phyloP scores from a whole-genome alignment of 2,329 filamentous ascomycete genomes.

The Fusarium tjaetaba region DNA sequence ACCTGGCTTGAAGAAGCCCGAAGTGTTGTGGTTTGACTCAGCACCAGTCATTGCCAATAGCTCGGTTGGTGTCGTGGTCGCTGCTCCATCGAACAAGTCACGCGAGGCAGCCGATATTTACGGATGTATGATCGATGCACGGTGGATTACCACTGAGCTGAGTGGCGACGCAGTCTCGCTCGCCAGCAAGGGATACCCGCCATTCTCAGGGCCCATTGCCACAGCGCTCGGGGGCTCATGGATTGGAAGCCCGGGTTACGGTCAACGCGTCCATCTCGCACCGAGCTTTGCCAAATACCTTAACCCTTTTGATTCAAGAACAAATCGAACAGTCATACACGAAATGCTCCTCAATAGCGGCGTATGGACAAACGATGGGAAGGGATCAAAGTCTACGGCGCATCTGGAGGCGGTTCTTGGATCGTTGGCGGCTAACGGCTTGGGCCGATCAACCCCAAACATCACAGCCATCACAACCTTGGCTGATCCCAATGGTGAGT shows the following conservation, averaged over 20 bases:
- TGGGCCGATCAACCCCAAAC: constrained; percentile 20
- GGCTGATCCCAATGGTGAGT: constrained; percentile 12
- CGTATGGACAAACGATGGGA: constrained; percentile 15
- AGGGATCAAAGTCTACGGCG: constrained; percentile 13
- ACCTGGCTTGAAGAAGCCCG: neutral
- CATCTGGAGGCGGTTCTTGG: constrained; percentile 31
- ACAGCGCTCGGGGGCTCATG: constrained; percentile 26
- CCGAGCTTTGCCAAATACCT: constrained; percentile 30
- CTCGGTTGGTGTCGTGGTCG: constrained; percentile 22
- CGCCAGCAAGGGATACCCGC: constrained; percentile 24
- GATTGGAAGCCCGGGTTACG: constrained; percentile 24
- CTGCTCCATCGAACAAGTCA: constrained; percentile 8
- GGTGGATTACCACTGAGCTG: constrained; percentile 26
- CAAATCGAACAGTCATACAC: constrained; percentile 21
- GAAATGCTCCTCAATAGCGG: constrained; percentile 33
- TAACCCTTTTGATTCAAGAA: constrained; percentile 11
- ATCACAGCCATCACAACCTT: constrained; percentile 13
- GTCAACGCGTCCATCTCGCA: constrained; percentile 21
- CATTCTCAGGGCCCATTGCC: constrained; percentile 23
- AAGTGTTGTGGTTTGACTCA: constrained; percentile 33
- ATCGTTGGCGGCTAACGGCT: constrained; percentile 16
- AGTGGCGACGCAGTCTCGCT: constrained; percentile 28
- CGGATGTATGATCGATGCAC: constrained; percentile 34
- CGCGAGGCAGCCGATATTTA: constrained; percentile 21
- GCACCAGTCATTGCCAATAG: constrained; percentile 15